These are phyloP conservation scores for Rhodotorula babjevae DNA, from an alignment of 768 basidiomycete genomes.

Conservation along the genomic window DNA sequence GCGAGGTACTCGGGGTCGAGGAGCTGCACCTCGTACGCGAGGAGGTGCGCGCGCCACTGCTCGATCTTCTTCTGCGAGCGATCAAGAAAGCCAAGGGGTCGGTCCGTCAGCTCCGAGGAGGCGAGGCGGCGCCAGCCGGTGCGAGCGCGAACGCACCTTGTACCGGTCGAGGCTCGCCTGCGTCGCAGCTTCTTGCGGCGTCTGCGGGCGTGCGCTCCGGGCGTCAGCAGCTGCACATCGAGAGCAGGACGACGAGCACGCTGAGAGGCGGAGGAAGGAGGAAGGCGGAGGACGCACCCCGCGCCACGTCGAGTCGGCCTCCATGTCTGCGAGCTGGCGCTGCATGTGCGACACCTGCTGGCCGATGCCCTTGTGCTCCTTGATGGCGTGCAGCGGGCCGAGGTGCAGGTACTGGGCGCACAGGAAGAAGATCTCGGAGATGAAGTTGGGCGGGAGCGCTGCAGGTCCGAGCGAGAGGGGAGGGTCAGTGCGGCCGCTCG, in stretches of 20 bases:
- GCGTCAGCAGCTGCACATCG: neutral
- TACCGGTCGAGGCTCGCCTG: conserved; percentile 19
- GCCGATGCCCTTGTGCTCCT: conserved; percentile 56
- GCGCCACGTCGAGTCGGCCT: conserved; percentile 62
- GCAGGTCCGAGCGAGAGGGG: neutral
- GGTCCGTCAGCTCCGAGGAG: too few relatives aligned
- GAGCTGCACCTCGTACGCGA: conserved; percentile 78
- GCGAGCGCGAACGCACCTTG: too few relatives aligned
- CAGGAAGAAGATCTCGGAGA: conserved; percentile 90
- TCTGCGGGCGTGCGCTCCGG: neutral
- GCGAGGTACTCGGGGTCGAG: conserved; percentile 58
- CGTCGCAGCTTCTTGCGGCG: neutral
- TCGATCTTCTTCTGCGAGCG: conserved; percentile 49
- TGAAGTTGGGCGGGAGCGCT: conserved; percentile 79
- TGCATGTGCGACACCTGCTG: conserved; percentile 55
- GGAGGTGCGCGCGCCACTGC: conserved; percentile 46
- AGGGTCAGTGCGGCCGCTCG: too few relatives aligned
- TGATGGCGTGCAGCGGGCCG: conserved; percentile 75
- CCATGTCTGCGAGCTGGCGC: conserved; percentile 70
- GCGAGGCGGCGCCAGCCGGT: too few relatives aligned
- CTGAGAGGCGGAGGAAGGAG: too few relatives aligned
- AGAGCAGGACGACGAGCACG: neutral
- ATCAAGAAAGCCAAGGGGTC: too few relatives aligned
- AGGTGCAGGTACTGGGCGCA: conserved; percentile 81
- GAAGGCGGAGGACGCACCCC: conserved; percentile 55